Evolutionary conservation across 2,329 filamentous ascomycete genomes (phyloP).

Genomic region (Fusarium robinianum): DNA sequence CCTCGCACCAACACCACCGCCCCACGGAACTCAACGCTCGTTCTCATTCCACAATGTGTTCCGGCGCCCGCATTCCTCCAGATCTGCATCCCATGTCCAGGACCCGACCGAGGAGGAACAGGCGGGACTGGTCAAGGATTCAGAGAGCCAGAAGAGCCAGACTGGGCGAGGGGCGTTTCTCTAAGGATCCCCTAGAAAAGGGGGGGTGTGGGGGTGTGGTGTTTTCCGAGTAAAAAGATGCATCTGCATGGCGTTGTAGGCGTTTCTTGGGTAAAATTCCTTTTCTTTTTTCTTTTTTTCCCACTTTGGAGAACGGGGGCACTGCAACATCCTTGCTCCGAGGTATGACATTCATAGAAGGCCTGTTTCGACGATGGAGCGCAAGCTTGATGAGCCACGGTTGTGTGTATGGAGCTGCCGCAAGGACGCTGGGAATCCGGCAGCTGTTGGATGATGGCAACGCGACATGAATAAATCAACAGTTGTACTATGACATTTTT

Average conservation of each 20-base stretch:
- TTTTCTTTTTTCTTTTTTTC: conserved; percentile 7
- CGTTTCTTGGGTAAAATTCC: conserved; percentile 14
- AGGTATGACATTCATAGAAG: conserved; percentile 28
- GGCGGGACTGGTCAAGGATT: conserved; percentile 77
- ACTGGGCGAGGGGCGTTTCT: conserved; percentile 19
- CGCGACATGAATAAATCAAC: conserved; percentile 32
- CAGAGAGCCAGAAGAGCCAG: conserved; percentile 12
- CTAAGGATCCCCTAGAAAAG: conserved; percentile 19
- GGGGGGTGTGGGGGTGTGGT: conserved; percentile 1
- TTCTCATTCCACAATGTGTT: conserved; percentile 95
- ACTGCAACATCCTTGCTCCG: conserved; percentile 29
- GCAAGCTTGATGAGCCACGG: conserved; percentile 32
- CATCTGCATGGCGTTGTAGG: conserved; percentile 34
- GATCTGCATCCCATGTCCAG: conserved; percentile 27
- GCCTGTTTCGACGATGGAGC: conserved; percentile 26
- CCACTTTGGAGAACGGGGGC: conserved; percentile 20
- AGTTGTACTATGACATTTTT: conserved; percentile 20
- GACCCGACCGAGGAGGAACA: conserved; percentile 78
- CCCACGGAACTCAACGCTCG: conserved; percentile 69
- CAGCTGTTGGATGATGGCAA: conserved; percentile 25
- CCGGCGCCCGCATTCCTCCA: conserved; percentile 43
- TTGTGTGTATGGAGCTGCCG: conserved; percentile 29
- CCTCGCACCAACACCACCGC: conserved; percentile 63
- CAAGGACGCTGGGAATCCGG: conserved; percentile 5
- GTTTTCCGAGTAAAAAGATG: conserved; percentile 15